These are phyloP conservation scores for Solanum tarapatanum DNA, from an alignment of 257 asterid genomes.

Conservation along the genomic window DNA sequence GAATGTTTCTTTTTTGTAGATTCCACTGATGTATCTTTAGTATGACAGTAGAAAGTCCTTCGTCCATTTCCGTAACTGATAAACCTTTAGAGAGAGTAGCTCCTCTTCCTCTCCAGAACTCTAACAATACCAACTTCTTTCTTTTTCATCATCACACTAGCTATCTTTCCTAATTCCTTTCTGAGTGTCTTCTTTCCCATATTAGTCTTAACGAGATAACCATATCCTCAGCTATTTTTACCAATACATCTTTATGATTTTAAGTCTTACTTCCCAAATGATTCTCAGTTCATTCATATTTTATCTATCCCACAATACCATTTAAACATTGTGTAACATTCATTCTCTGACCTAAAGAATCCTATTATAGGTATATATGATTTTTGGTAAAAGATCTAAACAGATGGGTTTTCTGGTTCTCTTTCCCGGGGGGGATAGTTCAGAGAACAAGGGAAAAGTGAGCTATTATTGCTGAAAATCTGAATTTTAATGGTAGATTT, in stretches of 20 bases:
- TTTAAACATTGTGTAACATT: background rate
- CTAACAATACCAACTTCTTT: background rate
- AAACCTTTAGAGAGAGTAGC: background rate
- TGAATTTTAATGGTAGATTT: background rate
- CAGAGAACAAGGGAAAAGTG: background rate
- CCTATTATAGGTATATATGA: background rate
- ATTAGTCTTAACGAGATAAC: background rate
- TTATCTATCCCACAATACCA: background rate
- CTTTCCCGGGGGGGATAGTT: background rate
- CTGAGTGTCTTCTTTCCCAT: background rate
- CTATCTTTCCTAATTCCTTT: background rate
- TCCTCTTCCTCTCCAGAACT: background rate
- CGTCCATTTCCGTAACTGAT: background rate
- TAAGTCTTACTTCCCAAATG: background rate
- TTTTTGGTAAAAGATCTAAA: background rate
- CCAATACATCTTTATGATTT: background rate
- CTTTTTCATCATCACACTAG: background rate
- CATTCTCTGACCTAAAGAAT: background rate
- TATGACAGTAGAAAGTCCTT: background rate
- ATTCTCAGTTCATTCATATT: background rate
- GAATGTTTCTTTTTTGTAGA: background rate
- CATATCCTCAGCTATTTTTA: background rate
- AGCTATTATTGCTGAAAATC: background rate
- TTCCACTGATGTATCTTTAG: background rate
- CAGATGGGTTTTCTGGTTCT: background rate